phyloP scores from a whole-genome alignment of 306 rosid species.

The Trichosanthes cucumerina region DNA sequence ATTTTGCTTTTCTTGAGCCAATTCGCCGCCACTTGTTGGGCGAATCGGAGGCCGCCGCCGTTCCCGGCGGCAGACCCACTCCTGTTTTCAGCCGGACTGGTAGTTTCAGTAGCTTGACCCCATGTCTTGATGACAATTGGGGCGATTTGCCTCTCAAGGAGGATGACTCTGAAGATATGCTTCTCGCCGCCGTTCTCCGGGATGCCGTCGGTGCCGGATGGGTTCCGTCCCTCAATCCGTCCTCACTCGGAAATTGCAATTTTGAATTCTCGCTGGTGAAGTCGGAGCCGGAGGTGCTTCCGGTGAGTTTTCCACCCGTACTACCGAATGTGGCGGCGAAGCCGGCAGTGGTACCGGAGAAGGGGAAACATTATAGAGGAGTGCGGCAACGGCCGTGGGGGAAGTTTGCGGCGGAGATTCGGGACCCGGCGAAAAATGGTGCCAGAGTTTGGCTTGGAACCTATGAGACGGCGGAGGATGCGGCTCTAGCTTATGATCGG shows the following conservation, averaged over 20 bases:
- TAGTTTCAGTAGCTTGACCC: constrained; percentile 47
- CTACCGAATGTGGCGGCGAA: neutral
- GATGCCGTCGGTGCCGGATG: constrained; percentile 64
- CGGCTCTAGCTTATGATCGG: constrained; percentile 82
- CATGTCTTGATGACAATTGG: constrained; percentile 64
- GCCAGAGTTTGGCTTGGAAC: constrained; percentile 98
- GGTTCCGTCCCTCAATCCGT: constrained; percentile 50
- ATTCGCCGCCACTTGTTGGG: constrained; percentile 64
- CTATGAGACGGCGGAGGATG: constrained; percentile 86
- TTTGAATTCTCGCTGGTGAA: constrained; percentile 25
- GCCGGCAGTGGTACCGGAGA: constrained; percentile 33
- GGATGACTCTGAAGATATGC: constrained; percentile 78
- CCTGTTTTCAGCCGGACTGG: constrained; percentile 39
- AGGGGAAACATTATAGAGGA: constrained; percentile 84
- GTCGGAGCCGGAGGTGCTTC: constrained; percentile 32
- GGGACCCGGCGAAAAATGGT: constrained; percentile 91
- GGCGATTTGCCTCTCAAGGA: constrained; percentile 72
- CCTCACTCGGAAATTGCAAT: constrained; percentile 12
- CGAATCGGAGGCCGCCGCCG: constrained; percentile 24
- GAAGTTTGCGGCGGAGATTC: constrained; percentile 87
- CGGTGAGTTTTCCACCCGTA: neutral
- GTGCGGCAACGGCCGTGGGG: constrained; percentile 97
- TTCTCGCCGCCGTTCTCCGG: constrained; percentile 58
- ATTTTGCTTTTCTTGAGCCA: constrained; percentile 33
- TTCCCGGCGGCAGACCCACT: constrained; percentile 8